Evolutionary conservation across 1,284 basidiomycete genomes (phyloP).

Genomic region (Ustilago curta): DNA sequence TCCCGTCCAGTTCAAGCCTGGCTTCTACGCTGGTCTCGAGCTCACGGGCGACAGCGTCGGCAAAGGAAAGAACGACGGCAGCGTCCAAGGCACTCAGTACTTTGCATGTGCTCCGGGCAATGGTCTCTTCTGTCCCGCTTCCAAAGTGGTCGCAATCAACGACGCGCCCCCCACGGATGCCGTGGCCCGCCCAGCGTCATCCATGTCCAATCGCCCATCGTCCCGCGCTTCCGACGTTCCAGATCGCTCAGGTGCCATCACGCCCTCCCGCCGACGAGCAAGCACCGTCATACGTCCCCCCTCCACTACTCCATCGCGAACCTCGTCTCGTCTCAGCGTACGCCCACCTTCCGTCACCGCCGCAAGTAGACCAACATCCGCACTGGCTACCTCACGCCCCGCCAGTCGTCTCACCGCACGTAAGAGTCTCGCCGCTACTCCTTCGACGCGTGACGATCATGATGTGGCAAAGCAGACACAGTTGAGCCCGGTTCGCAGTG

Average conservation of each 20-base stretch:
- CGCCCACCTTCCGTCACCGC: constrained; percentile 50
- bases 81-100: constrained; percentile 84
- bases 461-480: constrained; percentile 64
- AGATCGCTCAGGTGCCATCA: constrained; percentile 38
- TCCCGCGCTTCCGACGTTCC: constrained; percentile 46
- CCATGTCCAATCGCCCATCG: constrained; percentile 55
- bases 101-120: constrained; percentile 86
- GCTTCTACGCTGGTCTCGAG: constrained; percentile 65
- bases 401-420: constrained; percentile 48
- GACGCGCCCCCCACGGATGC: constrained; percentile 56
- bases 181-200: constrained; percentile 62
- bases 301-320: constrained; percentile 44
- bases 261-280: constrained; percentile 42
- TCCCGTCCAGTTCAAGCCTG: constrained; percentile 57
- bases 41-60: constrained; percentile 72
- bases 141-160: constrained; percentile 75
- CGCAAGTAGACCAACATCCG: constrained; percentile 46
- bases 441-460: constrained; percentile 19
- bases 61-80: constrained; percentile 96
- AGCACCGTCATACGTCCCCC: constrained; percentile 38
- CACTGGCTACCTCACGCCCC: constrained; percentile 49
- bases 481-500: constrained; percentile 22
- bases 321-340: constrained; percentile 41
- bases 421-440: constrained; percentile 43
- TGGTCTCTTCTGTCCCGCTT: constrained; percentile 87